Evolutionary conservation across 169 alveolate genomes (phyloP).

Genomic region (Eimeria tenella): DNA sequence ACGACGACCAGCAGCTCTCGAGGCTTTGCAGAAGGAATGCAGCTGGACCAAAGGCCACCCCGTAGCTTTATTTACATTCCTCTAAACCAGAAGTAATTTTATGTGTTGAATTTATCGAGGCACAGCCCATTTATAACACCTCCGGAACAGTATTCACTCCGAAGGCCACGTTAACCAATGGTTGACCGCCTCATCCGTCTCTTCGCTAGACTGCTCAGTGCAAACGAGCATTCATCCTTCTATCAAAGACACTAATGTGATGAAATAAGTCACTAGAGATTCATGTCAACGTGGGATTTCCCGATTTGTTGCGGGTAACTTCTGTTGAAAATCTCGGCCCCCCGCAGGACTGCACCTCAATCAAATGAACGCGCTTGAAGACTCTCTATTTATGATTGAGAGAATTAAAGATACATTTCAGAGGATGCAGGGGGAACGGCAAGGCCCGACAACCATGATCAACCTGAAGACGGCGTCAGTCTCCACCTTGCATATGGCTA

Average conservation of each 20-base stretch:
- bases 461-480: too few relatives aligned
- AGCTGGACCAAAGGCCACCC: too few relatives aligned
- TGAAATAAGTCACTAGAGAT: background rate
- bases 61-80: too few relatives aligned
- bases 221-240: background rate
- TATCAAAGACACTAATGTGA: slow-evolving; percentile 1
- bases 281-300: background rate
- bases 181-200: slow-evolving; percentile 15
- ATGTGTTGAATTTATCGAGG: too few relatives aligned
- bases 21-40: too few relatives aligned
- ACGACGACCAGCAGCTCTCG: too few relatives aligned
- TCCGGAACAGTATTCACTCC: background rate
- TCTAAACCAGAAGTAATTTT: too few relatives aligned
- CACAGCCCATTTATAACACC: background rate
- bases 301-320: background rate
- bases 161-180: background rate
- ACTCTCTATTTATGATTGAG: background rate
- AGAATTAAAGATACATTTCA: too few relatives aligned
- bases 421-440: too few relatives aligned
- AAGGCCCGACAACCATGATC: too few relatives aligned
- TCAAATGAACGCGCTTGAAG: background rate
- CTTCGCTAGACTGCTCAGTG: slow-evolving; percentile 29
- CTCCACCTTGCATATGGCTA: too few relatives aligned
- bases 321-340: background rate
- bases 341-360: background rate